phyloP scores from a whole-genome alignment of 2,329 filamentous ascomycete species.

The Aspergillus oerlinghausenensis region DNA sequence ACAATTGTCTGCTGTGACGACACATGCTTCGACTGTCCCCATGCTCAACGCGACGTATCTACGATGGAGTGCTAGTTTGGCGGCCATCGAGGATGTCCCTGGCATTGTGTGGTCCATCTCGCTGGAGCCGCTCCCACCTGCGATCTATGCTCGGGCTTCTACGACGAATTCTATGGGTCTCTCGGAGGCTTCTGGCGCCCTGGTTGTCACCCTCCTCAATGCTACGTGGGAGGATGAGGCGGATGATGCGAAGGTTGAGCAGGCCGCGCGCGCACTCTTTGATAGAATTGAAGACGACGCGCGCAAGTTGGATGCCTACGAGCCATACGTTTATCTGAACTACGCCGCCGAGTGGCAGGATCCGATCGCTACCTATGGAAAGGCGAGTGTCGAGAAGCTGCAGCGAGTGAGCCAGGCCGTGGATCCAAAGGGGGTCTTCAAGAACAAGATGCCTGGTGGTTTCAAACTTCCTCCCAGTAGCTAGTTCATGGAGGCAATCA shows the following conservation, averaged over 20 bases:
- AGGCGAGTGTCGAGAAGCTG: conserved; percentile 8
- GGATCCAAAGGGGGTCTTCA: conserved; percentile 18
- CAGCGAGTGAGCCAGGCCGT: conserved; percentile 4
- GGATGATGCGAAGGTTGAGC: not conserved
- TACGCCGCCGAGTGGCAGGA: conserved; percentile 13
- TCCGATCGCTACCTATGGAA: conserved; percentile 16
- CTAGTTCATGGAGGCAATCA: not conserved
- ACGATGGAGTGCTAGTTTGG: not conserved
- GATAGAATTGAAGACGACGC: not conserved
- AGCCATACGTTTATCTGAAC: conserved; percentile 3
- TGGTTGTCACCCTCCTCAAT: not conserved
- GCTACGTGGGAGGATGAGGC: not conserved
- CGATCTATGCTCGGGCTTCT: not conserved
- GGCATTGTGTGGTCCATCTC: not conserved
- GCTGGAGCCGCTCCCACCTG: not conserved
- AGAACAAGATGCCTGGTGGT: conserved; percentile 10
- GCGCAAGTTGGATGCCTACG: not conserved
- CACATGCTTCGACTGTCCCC: not conserved
- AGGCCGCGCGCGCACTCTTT: not conserved
- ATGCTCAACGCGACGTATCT: not conserved
- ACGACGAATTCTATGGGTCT: not conserved
- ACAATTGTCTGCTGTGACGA: not conserved
- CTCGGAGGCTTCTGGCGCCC: not conserved
- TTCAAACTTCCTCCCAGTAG: conserved; percentile 10
- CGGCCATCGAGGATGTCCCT: not conserved